phyloP scores from a whole-genome alignment of 2,329 filamentous ascomycete genomes.

The Alternaria incomplexa region DNA sequence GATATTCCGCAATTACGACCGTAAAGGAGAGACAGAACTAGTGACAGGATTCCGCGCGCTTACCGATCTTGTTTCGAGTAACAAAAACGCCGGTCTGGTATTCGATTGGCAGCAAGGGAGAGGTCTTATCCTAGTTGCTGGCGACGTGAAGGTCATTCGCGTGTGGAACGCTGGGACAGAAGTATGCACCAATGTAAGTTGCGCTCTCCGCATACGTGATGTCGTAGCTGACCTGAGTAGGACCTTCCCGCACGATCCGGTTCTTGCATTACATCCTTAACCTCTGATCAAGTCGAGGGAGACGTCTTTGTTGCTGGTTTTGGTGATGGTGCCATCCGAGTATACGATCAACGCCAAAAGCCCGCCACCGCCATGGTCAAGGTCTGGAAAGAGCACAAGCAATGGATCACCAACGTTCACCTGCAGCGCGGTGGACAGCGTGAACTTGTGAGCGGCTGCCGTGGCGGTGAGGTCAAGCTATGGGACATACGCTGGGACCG shows the following conservation, averaged over 20 bases:
- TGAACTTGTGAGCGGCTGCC: slow-evolving; percentile 87
- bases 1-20: slow-evolving; percentile 91
- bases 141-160: slow-evolving; percentile 91
- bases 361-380: slow-evolving; percentile 92
- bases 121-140: slow-evolving; percentile 91
- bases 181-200: slow-evolving; percentile 75
- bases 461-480: slow-evolving; percentile 90
- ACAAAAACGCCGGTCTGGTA: slow-evolving; percentile 92
- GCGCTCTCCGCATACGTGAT: not conserved
- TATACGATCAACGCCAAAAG: slow-evolving; percentile 87
- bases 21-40: slow-evolving; percentile 75
- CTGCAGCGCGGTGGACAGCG: slow-evolving; percentile 95
- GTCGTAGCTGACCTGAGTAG: slow-evolving; percentile 39
- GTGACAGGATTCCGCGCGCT: slow-evolving; percentile 91
- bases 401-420: slow-evolving; percentile 96
- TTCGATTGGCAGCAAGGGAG: slow-evolving; percentile 99
- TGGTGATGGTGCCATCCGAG: slow-evolving; percentile 90
- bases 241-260: slow-evolving; percentile 95
- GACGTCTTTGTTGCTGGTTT: slow-evolving; percentile 97
- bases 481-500: slow-evolving; percentile 94
- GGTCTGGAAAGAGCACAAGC: slow-evolving; percentile 94
- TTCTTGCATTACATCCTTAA: slow-evolving; percentile 93
- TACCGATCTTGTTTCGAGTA: slow-evolving; percentile 91
- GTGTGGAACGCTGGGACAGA: slow-evolving; percentile 97
- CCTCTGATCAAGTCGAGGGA: slow-evolving; percentile 96